Base-by-base conservation (phyloP, 2,329 filamentous ascomycete species). In the Neurospora crassa region DNA sequence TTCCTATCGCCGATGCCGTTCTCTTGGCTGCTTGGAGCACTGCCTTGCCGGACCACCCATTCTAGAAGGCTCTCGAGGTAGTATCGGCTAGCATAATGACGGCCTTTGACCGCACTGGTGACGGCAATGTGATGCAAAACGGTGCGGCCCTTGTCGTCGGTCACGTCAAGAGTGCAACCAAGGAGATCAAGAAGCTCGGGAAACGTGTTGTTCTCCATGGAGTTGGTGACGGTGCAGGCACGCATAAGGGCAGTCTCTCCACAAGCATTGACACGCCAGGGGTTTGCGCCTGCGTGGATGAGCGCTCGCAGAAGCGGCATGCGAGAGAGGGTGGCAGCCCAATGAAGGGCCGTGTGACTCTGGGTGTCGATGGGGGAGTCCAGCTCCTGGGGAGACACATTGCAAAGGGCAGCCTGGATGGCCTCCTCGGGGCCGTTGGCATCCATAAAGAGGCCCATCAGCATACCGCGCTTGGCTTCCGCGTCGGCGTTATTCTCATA, bases 51-150 rank as follows among this genome's bases (percentile, higher is more conserved):
- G 2, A 98, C 94, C 14, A 98, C 92, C 84, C 96, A 98, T 78
- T 97, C 95, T 0, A 99, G 85, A 12, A 99, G 85, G 40, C 93
- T 95, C 81, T 99, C 96, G 1, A 99, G 88, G 77, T 99, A 99
- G 79, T 98, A 97, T 75, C 95, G 92, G 79, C 94, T 97, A 29
- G 96, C 95, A 59, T 93, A 90, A 71, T 93, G 94, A 68, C 96
- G 90, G 7, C 95, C 95, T 79, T 97, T 97, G 77, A 98, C 96
- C 7, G 94, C 96, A 73, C 94, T 97, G 18, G 96, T 96, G 42
- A 98, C 90, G 5, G 96, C 94, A 76, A 99, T 98, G 78, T 99
- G 96, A 78, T 99, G 96, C 34, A 99, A 84, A 16, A 98, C 94
- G 0, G 95, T 98, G 45, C 96, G 88, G 10, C 94, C 94, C 80